Evolutionary conservation across 208 protist species (phyloP).

Genomic region (Zelonia costaricensis): DNA sequence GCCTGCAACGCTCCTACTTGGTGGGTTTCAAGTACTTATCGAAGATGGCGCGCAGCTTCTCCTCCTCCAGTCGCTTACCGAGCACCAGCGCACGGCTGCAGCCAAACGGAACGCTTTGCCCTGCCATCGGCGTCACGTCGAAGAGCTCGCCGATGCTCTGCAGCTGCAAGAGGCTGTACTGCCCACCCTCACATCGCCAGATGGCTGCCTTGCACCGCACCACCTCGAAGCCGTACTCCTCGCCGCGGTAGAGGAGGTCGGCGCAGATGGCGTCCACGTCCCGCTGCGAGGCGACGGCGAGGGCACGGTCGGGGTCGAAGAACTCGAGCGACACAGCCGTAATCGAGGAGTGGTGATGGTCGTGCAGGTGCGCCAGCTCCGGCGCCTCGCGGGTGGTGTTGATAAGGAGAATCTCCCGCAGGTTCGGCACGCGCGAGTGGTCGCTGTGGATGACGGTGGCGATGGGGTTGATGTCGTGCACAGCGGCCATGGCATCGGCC

Average conservation of each 20-base stretch:
- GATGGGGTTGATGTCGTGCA: constrained; percentile 71
- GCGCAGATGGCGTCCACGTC: constrained; percentile 77
- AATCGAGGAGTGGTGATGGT: constrained; percentile 50
- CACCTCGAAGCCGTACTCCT: constrained; percentile 76
- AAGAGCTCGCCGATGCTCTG: constrained; percentile 88
- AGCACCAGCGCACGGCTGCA: constrained; percentile 76
- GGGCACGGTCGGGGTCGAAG: constrained; percentile 30
- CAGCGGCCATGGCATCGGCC: constrained; percentile 29
- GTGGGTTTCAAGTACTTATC: constrained; percentile 57
- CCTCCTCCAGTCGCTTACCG: constrained; percentile 62
- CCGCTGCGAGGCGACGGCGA: constrained; percentile 41
- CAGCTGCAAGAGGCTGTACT: constrained; percentile 72
- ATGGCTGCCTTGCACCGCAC: constrained; percentile 91
- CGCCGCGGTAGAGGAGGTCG: constrained; percentile 70
- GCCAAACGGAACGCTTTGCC: constrained; percentile 62
- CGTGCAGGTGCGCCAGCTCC: constrained; percentile 67
- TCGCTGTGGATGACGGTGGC: constrained; percentile 54
- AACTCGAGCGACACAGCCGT: constrained; percentile 79
- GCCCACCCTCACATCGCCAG: constrained; percentile 50
- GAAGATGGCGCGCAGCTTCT: constrained; percentile 67
- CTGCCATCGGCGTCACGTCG: constrained; percentile 81
- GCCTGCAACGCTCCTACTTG: no score
- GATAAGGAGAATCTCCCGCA: constrained; percentile 76
- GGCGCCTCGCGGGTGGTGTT: constrained; percentile 64
- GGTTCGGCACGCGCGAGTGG: constrained; percentile 59